Base-by-base conservation (phyloP, 805 yeast species). In the Wickerhamomyces sydowiorum region DNA sequence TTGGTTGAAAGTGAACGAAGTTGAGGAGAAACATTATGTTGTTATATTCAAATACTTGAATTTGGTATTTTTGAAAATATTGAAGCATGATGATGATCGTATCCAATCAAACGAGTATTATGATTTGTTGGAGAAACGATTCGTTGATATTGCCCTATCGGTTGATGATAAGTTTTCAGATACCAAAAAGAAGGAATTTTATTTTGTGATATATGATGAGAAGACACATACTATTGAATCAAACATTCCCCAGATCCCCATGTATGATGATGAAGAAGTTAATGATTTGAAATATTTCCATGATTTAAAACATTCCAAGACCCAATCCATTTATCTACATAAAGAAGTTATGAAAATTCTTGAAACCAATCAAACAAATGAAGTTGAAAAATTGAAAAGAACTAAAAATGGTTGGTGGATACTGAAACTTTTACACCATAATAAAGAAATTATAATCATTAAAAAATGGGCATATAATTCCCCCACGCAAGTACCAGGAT, bases 341-440 rank as follows among this genome's bases (percentile, higher is more conserved):
- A 42, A 45, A 15, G 58, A 55, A 19, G 23, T 55, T 10, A 44
- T 47, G 1, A 29, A 33, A 4, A 17, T 21, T 35, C 8, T 36
- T 37, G 22, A 36, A 20, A 39, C 25, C 5, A 13, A n/a, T 37
- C 30, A 25, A 7, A 22, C 15, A 14, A 44, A 38, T 15, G 47
- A 43, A 36, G 4, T 41, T 13, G 60, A 56, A 30, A 50, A 39
- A 28, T 40, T 56, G 10, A 42, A 39, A 19, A 42, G 51, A 7
- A 46, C 49, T 9, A 45, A 44, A 22, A 49, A 49, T 35, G 55
- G 55, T 1, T 56, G 60, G 60, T 56, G 59, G 58, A 40, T 51
- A 7, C 53, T 48, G 33, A 43, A 45, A 21, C 32, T 42, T 21
- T 22, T 30, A 5, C 37, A 39, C n/a, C 19, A 34, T 1, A 36